Evolutionary conservation across 1,284 basidiomycete species (phyloP).

Genomic region (Apiotrichum laibachii): DNA sequence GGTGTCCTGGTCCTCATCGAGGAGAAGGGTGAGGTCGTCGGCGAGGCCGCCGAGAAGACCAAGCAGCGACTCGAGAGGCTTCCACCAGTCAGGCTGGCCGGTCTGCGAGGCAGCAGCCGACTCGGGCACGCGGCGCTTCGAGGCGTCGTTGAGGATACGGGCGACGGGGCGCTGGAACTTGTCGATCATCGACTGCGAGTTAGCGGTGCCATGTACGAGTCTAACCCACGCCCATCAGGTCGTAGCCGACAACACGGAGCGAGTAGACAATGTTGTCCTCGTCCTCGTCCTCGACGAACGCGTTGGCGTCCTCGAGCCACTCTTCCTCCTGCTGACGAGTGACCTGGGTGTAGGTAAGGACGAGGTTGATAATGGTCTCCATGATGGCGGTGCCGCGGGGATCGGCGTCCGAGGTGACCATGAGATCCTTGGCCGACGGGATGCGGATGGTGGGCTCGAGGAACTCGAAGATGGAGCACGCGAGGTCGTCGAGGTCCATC

Average conservation of each 20-base stretch:
- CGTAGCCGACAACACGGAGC: slow-evolving; percentile 77
- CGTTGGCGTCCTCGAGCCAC: slow-evolving; percentile 84
- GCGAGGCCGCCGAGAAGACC: slow-evolving; percentile 80
- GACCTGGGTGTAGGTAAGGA: slow-evolving; percentile 79
- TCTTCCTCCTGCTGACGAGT: slow-evolving; percentile 78
- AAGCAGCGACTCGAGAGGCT: slow-evolving; percentile 77
- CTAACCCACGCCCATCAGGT: slow-evolving; percentile 68
- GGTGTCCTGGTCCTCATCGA: slow-evolving; percentile 67
- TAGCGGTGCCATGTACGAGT: slow-evolving; percentile 2
- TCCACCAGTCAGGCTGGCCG: slow-evolving; percentile 61
- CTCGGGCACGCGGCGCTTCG: slow-evolving; percentile 54
- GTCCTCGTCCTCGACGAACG: slow-evolving; percentile 91
- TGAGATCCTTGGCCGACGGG: slow-evolving; percentile 21
- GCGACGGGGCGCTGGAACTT: slow-evolving; percentile 62
- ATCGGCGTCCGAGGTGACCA: slow-evolving; percentile 24
- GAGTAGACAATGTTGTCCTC: slow-evolving; percentile 82
- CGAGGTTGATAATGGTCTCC: slow-evolving; percentile 58
- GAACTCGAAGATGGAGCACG: slow-evolving; percentile 78
- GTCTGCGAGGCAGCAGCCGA: slow-evolving; percentile 32
- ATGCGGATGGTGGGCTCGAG: slow-evolving; percentile 62
- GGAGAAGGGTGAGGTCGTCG: slow-evolving; percentile 69
- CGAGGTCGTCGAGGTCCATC: slow-evolving; percentile 64
- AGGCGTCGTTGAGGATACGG: slow-evolving; percentile 59
- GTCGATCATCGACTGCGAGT: slow-evolving; percentile 66
- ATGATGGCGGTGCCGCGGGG: slow-evolving; percentile 54